Base-by-base conservation (phyloP, 2,329 filamentous ascomycete genomes). In the Dichotomopilus funicola region DNA sequence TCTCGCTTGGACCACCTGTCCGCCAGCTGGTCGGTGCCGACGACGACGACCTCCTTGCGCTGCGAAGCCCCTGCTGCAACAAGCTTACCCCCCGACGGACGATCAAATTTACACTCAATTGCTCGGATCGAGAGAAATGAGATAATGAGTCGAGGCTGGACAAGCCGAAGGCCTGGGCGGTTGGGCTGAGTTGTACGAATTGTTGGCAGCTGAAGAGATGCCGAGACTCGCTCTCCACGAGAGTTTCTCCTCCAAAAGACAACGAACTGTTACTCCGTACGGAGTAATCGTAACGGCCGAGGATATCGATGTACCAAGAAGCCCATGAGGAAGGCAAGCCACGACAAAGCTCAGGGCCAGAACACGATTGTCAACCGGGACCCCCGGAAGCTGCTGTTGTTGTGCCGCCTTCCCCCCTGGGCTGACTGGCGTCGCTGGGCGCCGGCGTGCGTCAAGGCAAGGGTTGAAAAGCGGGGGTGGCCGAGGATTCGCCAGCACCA, bases 391-490 rank as follows among this genome's bases (percentile, higher is more conserved):
- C 51, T 45, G 47, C 55, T 46, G 50, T 40, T 44, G 51, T 54
- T 58, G 49, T 49, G 50, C 54, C 54, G 54, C 43, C 8, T 33
- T 51, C 33, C 41, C 36, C 41, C 53, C 59, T 49, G 53, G 60
- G 51, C 51, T 51, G 55, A 58, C 60, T 36, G 50, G 45, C 34
- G 57, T 55, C 54, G 42, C 50, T 56, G 62, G 50, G 51, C 51
- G 52, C 55, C 54, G 56, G 56, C 42, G 12, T 43, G 54, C 57
- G 59, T 54, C 56, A 53, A 40, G 44, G 42, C 54, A 60, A 59
- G 60, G 60, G 54, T 57, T 44, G 54, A 60, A 59, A 63, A 65
- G 62, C 63, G 63, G 63, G 63, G 63, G 54, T 58, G 52, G 38
- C 44, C 59, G 57, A 61, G 56, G 60, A 64, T 64, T 64, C 59